Percentiles rank a stretch among this genome's conserved stretches.
phyloP scores from a whole-genome alignment of 2,329 filamentous ascomycete species.

The Setomelanomma holmii region DNA sequence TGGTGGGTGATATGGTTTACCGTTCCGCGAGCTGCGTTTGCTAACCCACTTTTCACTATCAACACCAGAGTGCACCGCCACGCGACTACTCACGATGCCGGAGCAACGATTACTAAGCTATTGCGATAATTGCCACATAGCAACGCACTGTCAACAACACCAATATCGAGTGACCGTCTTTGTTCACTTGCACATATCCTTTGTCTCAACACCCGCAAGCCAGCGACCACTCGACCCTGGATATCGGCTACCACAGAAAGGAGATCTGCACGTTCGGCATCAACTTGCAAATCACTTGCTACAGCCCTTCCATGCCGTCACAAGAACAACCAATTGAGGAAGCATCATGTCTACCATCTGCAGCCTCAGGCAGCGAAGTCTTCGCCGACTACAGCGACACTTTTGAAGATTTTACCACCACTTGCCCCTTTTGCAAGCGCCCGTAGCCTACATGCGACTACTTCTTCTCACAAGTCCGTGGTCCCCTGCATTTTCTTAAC shows the following conservation, averaged over 20 bases:
- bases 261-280: neutral
- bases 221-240: neutral
- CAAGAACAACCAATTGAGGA: neutral
- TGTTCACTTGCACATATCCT: neutral
- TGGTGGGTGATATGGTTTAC: neutral
- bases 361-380: neutral
- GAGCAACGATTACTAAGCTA: neutral
- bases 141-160: too few species aligned
- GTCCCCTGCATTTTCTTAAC: too few species aligned
- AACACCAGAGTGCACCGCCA: neutral
- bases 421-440: too few species aligned
- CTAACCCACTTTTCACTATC: neutral
- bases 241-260: neutral
- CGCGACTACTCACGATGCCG: neutral
- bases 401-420: neutral
- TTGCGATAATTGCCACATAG: neutral
- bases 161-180: neutral
- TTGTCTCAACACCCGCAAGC: neutral
- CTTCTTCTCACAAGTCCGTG: too few species aligned
- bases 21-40: neutral
- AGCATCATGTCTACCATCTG: neutral
- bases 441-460: too few species aligned
- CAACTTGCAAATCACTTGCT: neutral
- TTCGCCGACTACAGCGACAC: neutral
- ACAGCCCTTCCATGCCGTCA: neutral